Conservation (phyloP, 208 protist genomes). For the Crithidia thermophila region DNA sequence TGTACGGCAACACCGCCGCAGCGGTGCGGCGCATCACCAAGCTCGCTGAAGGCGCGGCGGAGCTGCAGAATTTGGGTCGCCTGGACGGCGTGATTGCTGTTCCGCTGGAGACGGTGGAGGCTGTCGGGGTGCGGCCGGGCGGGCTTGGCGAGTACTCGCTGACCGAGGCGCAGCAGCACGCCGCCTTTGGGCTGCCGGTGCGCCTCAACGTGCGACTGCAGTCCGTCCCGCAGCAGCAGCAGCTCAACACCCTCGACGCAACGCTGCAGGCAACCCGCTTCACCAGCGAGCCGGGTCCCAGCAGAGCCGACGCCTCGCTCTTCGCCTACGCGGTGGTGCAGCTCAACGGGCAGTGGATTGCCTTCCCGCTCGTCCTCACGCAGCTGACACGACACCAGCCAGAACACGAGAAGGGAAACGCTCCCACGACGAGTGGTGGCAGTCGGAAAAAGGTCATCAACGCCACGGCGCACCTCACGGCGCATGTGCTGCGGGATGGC, state of each 20-base stretch:
- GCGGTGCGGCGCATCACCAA: conserved; percentile 28
- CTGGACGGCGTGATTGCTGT: conserved; percentile 32
- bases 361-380: conserved; percentile 68
- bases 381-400: conserved; percentile 9
- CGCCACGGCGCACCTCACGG: conserved; percentile 18
- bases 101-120: conserved; percentile 39
- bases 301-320: conserved; percentile 33
- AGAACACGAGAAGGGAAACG: background rate
- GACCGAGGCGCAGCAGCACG: conserved; percentile 57
- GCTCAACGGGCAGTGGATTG: conserved; percentile 44
- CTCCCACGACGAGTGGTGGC: background rate
- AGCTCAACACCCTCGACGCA: conserved; percentile 20
- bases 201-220: conserved; percentile 28
- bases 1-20: conserved; percentile 57
- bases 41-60: conserved; percentile 18
- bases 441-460: background rate
- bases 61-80: conserved; percentile 22
- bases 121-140: conserved; percentile 26
- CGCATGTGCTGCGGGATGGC: conserved; percentile 63
- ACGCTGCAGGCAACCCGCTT: conserved; percentile 23
- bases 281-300: background rate
- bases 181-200: conserved; percentile 71
- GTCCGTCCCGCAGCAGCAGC: conserved; percentile 17
- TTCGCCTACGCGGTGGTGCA: conserved; percentile 56
- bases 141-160: conserved; percentile 39